Percentiles rank a stretch among this genome's conserved stretches.
Evolutionary conservation across 2,329 filamentous ascomycete species (phyloP).

Genomic region (Tolypocladium amazonense): DNA sequence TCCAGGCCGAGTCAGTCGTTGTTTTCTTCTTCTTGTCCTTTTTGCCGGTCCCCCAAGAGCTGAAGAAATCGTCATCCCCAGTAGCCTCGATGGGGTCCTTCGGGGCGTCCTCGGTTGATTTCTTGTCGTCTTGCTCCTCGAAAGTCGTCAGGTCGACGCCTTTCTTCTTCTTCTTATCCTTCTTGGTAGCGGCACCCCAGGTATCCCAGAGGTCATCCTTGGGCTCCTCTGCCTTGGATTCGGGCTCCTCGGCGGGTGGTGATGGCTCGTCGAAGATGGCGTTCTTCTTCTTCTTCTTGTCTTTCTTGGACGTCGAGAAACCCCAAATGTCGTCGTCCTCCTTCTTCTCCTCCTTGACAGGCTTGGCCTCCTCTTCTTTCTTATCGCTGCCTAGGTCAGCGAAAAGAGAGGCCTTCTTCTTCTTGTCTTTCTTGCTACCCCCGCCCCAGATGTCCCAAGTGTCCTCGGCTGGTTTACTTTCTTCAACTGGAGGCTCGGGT

Average conservation of each 20-base stretch:
- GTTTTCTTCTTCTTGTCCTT: constrained; percentile 32
- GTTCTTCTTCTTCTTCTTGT: constrained; percentile 13
- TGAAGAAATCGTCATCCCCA: constrained; percentile 41
- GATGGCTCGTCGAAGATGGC: constrained; percentile 6
- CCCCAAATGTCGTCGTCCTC: background rate
- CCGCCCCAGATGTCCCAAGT: constrained; percentile 1
- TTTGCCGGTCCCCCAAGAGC: constrained; percentile 44
- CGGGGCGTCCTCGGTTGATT: constrained; percentile 14
- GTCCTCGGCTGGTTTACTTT: background rate
- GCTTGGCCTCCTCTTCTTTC: constrained; percentile 1
- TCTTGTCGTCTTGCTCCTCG: constrained; percentile 16
- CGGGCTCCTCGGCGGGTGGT: constrained; percentile 8
- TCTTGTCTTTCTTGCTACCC: constrained; percentile 8
- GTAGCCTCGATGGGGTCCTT: constrained; percentile 18
- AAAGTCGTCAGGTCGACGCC: constrained; percentile 25
- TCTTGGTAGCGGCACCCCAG: constrained; percentile 15
- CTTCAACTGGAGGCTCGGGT: constrained; percentile 3
- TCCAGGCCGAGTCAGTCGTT: constrained; percentile 19
- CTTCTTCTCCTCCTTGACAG: background rate
- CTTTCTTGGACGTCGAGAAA: constrained; percentile 2
- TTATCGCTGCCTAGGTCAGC: background rate
- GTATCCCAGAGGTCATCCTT: constrained; percentile 14
- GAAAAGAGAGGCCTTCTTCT: constrained; percentile 3
- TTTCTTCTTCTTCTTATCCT: constrained; percentile 33
- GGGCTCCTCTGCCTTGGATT: constrained; percentile 5